Conservation (phyloP, 345 rosid genomes). For the Geranium rotundifolium region DNA sequence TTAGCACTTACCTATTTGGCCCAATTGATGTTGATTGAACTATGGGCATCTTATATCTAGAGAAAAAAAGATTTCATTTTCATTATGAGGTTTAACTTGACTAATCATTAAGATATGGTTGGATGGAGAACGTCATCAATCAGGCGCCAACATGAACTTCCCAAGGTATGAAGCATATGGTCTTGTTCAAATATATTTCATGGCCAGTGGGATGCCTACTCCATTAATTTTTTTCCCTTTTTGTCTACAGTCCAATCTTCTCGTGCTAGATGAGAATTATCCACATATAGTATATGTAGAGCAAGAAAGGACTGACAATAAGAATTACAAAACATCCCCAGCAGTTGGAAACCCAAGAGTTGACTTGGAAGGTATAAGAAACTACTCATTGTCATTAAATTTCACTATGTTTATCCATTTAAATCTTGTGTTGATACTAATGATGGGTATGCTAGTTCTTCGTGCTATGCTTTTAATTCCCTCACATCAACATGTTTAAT, state of each 20-base stretch:
- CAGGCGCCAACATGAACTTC: conserved; percentile 74
- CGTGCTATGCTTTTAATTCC: no score
- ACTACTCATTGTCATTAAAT: conserved; percentile 5
- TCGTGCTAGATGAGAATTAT: conserved; percentile 51
- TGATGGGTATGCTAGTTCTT: not conserved
- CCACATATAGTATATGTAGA: conserved; percentile 69
- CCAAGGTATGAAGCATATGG: conserved; percentile 34
- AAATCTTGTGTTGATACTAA: not conserved
- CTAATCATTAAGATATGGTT: conserved; percentile 50
- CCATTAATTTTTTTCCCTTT: conserved; percentile 1
- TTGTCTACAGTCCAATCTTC: conserved; percentile 52
- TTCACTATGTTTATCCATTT: not conserved
- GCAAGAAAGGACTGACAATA: conserved; percentile 16
- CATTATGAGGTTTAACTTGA: conserved; percentile 23
- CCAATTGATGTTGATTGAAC: no score
- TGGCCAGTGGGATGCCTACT: not conserved
- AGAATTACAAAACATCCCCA: conserved; percentile 17
- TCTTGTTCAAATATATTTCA: not conserved
- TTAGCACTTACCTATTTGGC: no score
- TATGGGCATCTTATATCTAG: conserved; percentile 6
- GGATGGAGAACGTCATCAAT: conserved; percentile 97
- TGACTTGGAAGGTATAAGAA: conserved; percentile 65
- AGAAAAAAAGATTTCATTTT: not conserved
- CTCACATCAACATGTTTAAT: no score
- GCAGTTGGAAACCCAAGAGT: conserved; percentile 22